These are phyloP conservation scores for Cladophialophora exuberans DNA, from an alignment of 2,329 filamentous ascomycete species.

Conservation along the genomic window DNA sequence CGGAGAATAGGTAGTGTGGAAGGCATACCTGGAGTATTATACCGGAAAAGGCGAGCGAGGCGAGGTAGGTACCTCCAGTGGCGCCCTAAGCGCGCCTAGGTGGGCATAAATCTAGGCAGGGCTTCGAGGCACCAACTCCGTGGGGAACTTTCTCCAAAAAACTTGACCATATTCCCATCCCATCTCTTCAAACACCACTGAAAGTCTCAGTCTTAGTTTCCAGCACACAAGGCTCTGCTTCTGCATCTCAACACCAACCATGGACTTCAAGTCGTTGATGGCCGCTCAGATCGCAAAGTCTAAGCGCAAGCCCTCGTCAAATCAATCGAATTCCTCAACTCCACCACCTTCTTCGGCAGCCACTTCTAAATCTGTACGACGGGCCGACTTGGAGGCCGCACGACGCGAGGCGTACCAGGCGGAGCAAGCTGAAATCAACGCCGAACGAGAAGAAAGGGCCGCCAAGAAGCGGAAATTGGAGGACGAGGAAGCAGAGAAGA, in stretches of 20 bases:
- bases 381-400: slow-evolving; percentile 82
- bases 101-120: too few relatives aligned
- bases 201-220: too few relatives aligned
- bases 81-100: too few relatives aligned
- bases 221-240: too few relatives aligned
- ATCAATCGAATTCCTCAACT: slow-evolving; percentile 38
- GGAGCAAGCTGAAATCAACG: slow-evolving; percentile 76
- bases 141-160: too few relatives aligned
- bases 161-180: too few relatives aligned
- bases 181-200: too few relatives aligned
- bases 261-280: slow-evolving; percentile 97
- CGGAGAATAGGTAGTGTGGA: too few relatives aligned
- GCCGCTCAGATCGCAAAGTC: slow-evolving; percentile 86
- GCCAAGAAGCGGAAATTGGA: slow-evolving; percentile 85
- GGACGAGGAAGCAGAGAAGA: slow-evolving; percentile 76
- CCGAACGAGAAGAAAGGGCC: slow-evolving; percentile 69
- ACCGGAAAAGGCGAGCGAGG: too few relatives aligned
- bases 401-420: slow-evolving; percentile 78
- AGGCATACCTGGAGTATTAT: too few relatives aligned
- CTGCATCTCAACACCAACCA: slow-evolving; percentile 46
- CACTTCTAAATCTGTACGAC: slow-evolving; percentile 73
- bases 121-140: too few relatives aligned
- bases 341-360: slow-evolving; percentile 46
- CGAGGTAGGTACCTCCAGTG: too few relatives aligned
- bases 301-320: slow-evolving; percentile 51